phyloP scores from a whole-genome alignment of 2,329 filamentous ascomycete species.

The Trichophyton verrucosum region DNA sequence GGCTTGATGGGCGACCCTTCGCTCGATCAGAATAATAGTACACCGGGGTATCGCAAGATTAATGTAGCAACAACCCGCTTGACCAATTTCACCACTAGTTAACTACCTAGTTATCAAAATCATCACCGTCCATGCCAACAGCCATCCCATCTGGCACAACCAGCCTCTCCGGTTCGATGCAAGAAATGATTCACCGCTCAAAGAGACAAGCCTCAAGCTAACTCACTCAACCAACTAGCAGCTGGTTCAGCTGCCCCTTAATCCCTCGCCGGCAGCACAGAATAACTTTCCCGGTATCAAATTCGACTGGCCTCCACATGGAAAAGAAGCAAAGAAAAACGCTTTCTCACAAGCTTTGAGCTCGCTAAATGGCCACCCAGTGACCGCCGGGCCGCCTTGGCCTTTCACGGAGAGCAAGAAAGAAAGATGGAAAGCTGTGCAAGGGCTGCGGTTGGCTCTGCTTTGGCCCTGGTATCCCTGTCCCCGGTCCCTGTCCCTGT shows the following conservation, averaged over 20 bases:
- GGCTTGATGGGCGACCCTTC: too few relatives aligned
- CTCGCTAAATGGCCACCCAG: background rate
- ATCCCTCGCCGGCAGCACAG: background rate
- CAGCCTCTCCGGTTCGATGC: background rate
- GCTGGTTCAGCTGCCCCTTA: background rate
- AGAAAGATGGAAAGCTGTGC: background rate
- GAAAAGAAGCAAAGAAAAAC: background rate
- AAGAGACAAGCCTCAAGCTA: background rate
- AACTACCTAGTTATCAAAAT: background rate
- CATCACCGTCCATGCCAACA: too few relatives aligned
- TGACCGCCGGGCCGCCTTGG: background rate
- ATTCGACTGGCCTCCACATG: background rate
- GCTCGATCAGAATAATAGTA: too few relatives aligned
- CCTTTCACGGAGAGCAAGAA: background rate
- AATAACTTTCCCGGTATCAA: background rate
- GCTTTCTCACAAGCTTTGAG: background rate
- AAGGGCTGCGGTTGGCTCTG: background rate
- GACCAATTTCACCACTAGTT: background rate
- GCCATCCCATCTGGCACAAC: background rate
- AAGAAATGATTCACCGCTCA: background rate
- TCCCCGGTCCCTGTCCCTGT: background rate
- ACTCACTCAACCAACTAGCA: too few relatives aligned
- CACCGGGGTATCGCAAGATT: too few relatives aligned
- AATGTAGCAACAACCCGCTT: background rate
- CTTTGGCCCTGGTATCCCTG: background rate